phyloP scores from a whole-genome alignment of 2,329 filamentous ascomycete genomes.

The Cryphonectria naterciae region DNA sequence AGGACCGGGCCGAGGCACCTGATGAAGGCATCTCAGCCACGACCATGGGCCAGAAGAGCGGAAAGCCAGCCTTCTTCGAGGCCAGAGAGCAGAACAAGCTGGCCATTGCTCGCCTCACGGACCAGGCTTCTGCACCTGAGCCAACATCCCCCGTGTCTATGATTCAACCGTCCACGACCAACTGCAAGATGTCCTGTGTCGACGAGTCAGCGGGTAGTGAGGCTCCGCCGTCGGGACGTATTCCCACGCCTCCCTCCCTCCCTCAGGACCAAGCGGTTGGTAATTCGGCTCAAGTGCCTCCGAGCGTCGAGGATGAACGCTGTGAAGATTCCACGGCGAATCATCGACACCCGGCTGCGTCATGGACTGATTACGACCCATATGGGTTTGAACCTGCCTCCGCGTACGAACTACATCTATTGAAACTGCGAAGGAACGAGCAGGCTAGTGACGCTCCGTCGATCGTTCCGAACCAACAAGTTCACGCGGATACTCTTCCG shows the following conservation, averaged over 20 bases:
- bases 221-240: background rate
- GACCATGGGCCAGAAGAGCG: slow-evolving; percentile 31
- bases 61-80: slow-evolving; percentile 35
- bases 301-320: background rate
- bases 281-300: background rate
- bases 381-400: slow-evolving; percentile 9
- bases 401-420: slow-evolving; percentile 18
- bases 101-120: slow-evolving; percentile 1
- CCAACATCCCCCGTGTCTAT: background rate
- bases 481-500: background rate
- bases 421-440: slow-evolving; percentile 1
- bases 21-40: slow-evolving; percentile 18
- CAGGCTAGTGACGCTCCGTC: too few species aligned
- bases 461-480: background rate
- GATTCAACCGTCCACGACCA: background rate
- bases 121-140: background rate
- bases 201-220: background rate
- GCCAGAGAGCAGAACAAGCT: slow-evolving; percentile 36
- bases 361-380: background rate
- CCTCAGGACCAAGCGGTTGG: background rate
- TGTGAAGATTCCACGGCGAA: background rate
- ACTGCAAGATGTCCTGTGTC: background rate
- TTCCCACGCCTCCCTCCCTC: background rate
- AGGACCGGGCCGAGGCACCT: background rate
- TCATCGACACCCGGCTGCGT: background rate